Percentiles rank a stretch among this genome's conserved stretches.
phyloP scores from a whole-genome alignment of 148 eudicot species.

The Beta vulgaris region DNA sequence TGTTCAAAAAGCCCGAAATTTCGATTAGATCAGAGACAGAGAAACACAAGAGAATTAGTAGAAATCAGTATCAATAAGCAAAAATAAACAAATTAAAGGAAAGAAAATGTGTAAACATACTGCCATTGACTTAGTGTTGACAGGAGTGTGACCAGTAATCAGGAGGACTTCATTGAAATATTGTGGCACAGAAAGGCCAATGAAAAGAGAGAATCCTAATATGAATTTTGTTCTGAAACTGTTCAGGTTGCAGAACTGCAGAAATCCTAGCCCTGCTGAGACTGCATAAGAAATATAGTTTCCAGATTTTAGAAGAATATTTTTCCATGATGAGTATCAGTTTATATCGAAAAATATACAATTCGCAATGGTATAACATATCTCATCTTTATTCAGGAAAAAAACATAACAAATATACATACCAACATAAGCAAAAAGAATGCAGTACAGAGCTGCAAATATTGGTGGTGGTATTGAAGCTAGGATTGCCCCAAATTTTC shows the following conservation, averaged over 20 bases:
- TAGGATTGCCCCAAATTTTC: constrained; percentile 83
- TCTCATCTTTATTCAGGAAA: too few relatives aligned
- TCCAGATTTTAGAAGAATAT: neutral
- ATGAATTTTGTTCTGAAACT: constrained; percentile 86
- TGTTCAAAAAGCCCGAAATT: constrained; percentile 27
- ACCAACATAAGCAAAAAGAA: constrained; percentile 83
- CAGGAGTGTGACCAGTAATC: constrained; percentile 65
- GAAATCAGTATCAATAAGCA: too few relatives aligned
- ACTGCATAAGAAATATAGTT: constrained; percentile 34
- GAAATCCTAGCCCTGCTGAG: constrained; percentile 72
- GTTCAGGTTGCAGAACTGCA: constrained; percentile 91
- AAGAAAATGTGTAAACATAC: constrained; percentile 37
- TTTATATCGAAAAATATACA: too few relatives aligned
- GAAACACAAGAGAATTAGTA: too few relatives aligned
- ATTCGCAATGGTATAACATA: too few relatives aligned
- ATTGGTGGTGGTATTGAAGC: constrained; percentile 91
- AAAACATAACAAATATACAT: constrained; percentile 41
- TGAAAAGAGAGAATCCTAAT: constrained; percentile 69
- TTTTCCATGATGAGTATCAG: too few relatives aligned
- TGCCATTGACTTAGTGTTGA: constrained; percentile 55
- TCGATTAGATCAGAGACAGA: too few relatives aligned
- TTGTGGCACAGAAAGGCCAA: constrained; percentile 91
- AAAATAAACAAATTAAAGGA: neutral
- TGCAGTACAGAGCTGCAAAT: constrained; percentile 77
- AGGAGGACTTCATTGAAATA: constrained; percentile 64